These are phyloP conservation scores for Urtica urens DNA, from an alignment of 306 rosid genomes.

Conservation along the genomic window DNA sequence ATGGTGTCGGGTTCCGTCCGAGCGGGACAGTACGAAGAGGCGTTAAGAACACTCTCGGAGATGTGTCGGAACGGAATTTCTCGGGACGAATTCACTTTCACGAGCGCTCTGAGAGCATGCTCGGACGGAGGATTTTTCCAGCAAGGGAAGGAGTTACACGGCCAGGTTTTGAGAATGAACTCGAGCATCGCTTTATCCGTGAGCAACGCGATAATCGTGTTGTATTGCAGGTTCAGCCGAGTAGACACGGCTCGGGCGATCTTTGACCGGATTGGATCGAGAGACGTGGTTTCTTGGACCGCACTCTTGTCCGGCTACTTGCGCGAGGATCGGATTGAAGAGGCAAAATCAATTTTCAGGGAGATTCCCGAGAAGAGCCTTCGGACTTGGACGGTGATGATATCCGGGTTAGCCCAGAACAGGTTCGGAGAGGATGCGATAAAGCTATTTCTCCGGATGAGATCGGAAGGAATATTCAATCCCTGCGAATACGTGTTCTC, in stretches of 20 bases:
- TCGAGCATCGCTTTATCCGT: not conserved
- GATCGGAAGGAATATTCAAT: not conserved
- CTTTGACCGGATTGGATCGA: not conserved
- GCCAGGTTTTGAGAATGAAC: not conserved
- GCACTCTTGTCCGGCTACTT: not conserved
- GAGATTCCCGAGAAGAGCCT: slow-evolving; percentile 2
- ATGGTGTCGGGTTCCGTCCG: not conserved
- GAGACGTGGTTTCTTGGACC: slow-evolving; percentile 3
- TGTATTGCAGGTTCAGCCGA: not conserved
- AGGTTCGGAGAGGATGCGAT: slow-evolving; percentile 1
- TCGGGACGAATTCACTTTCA: not conserved
- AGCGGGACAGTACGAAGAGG: not conserved
- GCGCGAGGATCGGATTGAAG: not conserved
- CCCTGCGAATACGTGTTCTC: slow-evolving; percentile 3
- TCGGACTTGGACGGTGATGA: slow-evolving; percentile 3
- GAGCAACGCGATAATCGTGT: not conserved
- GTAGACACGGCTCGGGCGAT: not conserved
- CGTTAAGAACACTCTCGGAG: not conserved
- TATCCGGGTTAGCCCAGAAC: not conserved
- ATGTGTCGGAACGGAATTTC: not conserved
- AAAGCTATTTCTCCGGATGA: not conserved
- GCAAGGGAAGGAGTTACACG: slow-evolving; percentile 1
- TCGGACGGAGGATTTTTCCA: not conserved
- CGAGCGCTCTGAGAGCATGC: not conserved
- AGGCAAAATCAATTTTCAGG: not conserved